phyloP scores from a whole-genome alignment of 2,329 filamentous ascomycete genomes.

The Ascochyta rabiei region DNA sequence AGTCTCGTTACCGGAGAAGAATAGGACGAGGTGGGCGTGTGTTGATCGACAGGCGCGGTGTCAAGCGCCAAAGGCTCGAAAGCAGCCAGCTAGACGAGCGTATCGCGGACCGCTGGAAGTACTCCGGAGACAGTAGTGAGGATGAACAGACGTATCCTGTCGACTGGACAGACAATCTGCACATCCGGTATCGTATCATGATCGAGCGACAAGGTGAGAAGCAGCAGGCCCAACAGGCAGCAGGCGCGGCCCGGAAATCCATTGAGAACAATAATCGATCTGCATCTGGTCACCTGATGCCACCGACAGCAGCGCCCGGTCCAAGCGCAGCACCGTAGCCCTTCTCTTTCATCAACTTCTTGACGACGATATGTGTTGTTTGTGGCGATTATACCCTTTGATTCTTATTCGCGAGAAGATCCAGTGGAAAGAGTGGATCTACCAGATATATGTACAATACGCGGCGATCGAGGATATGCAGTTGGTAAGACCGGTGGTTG shows the following conservation, averaged over 20 bases:
- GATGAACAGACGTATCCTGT: constrained; percentile 76
- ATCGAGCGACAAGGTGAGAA: constrained; percentile 51
- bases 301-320: constrained; percentile 30
- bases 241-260: constrained; percentile 27
- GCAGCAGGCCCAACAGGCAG: constrained; percentile 36
- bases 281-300: constrained; percentile 43
- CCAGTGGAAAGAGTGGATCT: constrained; percentile 21
- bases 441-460: constrained; percentile 34
- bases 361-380: constrained; percentile 28
- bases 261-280: constrained; percentile 47
- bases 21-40: constrained; percentile 83
- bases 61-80: constrained; percentile 56
- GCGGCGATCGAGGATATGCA: not conserved
- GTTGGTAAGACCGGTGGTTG: not conserved
- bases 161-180: constrained; percentile 68
- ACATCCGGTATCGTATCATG: constrained; percentile 64
- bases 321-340: constrained; percentile 5
- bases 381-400: constrained; percentile 42
- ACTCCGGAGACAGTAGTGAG: constrained; percentile 83
- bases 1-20: constrained; percentile 78
- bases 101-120: constrained; percentile 68
- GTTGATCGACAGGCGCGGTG: constrained; percentile 83
- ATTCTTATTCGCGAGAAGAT: constrained; percentile 31
- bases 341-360: constrained; percentile 21
- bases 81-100: constrained; percentile 36